These are phyloP conservation scores for Salix dunnii DNA, from an alignment of 345 rosid species.

Conservation along the genomic window DNA sequence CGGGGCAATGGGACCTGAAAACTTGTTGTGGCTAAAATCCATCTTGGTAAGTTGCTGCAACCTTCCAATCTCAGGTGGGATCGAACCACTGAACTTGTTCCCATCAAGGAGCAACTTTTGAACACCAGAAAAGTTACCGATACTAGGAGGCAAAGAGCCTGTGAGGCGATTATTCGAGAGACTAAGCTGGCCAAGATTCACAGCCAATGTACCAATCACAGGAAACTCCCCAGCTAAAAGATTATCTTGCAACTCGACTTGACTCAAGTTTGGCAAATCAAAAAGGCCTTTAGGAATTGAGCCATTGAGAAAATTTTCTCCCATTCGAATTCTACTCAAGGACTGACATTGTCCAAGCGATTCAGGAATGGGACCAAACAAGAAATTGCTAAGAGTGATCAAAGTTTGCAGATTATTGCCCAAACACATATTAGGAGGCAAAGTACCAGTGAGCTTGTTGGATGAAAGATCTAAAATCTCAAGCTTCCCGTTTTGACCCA, in stretches of 20 bases:
- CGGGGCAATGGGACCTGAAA: conserved; percentile 58
- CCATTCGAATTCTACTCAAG: conserved; percentile 77
- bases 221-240: conserved; percentile 63
- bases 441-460: conserved; percentile 67
- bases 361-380: conserved; percentile 77
- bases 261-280: conserved; percentile 62
- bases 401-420: conserved; percentile 66
- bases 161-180: conserved; percentile 75
- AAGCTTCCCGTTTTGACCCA: conserved; percentile 66
- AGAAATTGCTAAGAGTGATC: conserved; percentile 67
- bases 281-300: conserved; percentile 77
- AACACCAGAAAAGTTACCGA: conserved; percentile 77
- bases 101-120: conserved; percentile 89
- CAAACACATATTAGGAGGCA: conserved; percentile 67
- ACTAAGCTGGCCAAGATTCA: conserved; percentile 67
- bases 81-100: conserved; percentile 64
- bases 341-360: conserved; percentile 69
- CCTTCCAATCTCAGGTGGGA: conserved; percentile 73
- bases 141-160: conserved; percentile 59
- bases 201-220: conserved; percentile 39
- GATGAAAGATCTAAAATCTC: conserved; percentile 66
- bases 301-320: conserved; percentile 78
- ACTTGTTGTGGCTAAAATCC: conserved; percentile 71
- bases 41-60: conserved; percentile 76
- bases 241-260: conserved; percentile 79